Evolutionary conservation across 352 stramenopile genomes (phyloP), one percentile per base, ranked within the genome.

Genomic region (Phytophthora cajani): DNA sequence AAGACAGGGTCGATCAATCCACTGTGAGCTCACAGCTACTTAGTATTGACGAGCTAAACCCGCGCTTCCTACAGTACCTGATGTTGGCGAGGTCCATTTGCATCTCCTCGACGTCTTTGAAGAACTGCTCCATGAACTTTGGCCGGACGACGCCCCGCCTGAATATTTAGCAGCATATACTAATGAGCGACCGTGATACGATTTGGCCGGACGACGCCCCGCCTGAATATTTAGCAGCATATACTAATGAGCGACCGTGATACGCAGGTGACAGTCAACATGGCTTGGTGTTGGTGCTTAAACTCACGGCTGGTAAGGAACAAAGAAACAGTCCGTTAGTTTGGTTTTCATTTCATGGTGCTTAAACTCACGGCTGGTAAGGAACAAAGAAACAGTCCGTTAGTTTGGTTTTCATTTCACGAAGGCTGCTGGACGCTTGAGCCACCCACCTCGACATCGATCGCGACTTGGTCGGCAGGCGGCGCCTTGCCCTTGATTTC

Each of bases 71-170:
- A 27, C 23, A 27, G 23, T 27, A 88, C 77, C 75, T 89, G 55
- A 99, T 97, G 42, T 89, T 93, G 42, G 89, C 81, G 63, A 99
- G 96, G 59, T 98, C 90, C 38, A 78, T 81, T 72, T 99, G 97
- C 78, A 99, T 98, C 2, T 90, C 80, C 62, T 99, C 95, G 11
- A 99, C 94, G 65, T 98, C 93, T 52, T 92, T 80, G 79, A 99
- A 99, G 78, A 99, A 99, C 68, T 93, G 78, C 71, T 97, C 88
- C 96, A 99, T 99, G 69, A 94, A 93, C 67, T 94, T 95, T 52
- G 88, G 88, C 2, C 88, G 82, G 64, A 82, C 74, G 47, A 93
- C 75, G 44, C 73, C 70, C 57, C 70, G 79, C 11, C 80, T 91
- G 59, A 11, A 46, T 30, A 30, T 30, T 30, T 30, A 30, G 27